Evolutionary conservation across 1,139 yeast genomes (phyloP).

Genomic region (Geotrichum armillariae): DNA sequence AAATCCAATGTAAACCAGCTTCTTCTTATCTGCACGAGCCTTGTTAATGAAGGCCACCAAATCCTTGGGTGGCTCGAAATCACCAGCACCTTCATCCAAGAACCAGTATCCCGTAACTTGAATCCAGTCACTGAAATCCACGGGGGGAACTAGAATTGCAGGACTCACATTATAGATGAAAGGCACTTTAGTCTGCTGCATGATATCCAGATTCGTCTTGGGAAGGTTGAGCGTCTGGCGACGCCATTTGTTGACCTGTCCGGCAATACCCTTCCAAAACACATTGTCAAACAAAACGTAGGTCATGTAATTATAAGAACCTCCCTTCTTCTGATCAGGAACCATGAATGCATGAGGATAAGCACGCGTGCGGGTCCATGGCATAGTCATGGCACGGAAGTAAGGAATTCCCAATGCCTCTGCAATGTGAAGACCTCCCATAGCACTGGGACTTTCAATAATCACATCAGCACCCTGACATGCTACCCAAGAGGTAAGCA

Average conservation of each 20-base stretch:
- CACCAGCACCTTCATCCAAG: constrained; percentile 61
- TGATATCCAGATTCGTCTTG: constrained; percentile 63
- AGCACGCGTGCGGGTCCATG: constrained; percentile 94
- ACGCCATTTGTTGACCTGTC: constrained; percentile 88
- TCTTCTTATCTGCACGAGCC: constrained; percentile 62
- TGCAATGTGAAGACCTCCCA: constrained; percentile 94
- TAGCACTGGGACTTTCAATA: constrained; percentile 92
- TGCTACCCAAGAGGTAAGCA: constrained; percentile 76
- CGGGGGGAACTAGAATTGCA: constrained; percentile 83
- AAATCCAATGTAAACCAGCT: constrained; percentile 87
- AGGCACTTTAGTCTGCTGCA: constrained; percentile 81
- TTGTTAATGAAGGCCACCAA: constrained; percentile 58
- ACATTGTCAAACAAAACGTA: constrained; percentile 91
- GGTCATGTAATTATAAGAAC: constrained; percentile 87
- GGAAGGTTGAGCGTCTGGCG: constrained; percentile 61
- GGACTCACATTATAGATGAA: constrained; percentile 89
- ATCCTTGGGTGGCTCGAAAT: constrained; percentile 63
- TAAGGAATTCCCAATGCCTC: constrained; percentile 89
- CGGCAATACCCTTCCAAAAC: constrained; percentile 91
- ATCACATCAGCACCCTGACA: constrained; percentile 82
- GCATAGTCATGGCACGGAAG: constrained; percentile 96
- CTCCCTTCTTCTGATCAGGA: constrained; percentile 91
- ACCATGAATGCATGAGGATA: constrained; percentile 96
- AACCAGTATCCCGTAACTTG: constrained; percentile 97
- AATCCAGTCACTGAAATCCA: constrained; percentile 93